phyloP scores from a whole-genome alignment of 2,329 filamentous ascomycete genomes.

The Stagonosporopsis chrysanthemi region DNA sequence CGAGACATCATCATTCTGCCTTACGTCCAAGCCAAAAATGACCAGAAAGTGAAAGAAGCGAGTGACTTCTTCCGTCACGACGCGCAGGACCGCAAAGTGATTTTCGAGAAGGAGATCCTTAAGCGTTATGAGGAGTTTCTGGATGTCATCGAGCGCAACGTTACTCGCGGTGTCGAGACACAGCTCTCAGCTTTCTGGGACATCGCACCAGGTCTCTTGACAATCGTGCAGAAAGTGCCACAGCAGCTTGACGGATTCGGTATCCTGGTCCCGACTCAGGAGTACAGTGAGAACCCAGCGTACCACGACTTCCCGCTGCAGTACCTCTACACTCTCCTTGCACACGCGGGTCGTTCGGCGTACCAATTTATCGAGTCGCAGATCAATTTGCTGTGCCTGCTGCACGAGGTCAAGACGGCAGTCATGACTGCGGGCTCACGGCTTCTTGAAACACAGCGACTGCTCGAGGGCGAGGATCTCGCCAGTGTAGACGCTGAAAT shows the following conservation, averaged over 20 bases:
- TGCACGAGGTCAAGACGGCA: constrained; percentile 88
- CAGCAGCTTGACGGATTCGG: constrained; percentile 65
- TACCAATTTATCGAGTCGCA: constrained; percentile 98
- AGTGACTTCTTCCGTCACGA: constrained; percentile 85
- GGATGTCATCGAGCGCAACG: constrained; percentile 81
- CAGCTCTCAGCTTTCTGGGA: constrained; percentile 98
- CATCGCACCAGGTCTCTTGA: constrained; percentile 82
- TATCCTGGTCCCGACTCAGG: constrained; percentile 77
- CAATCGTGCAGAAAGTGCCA: constrained; percentile 82
- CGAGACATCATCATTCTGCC: constrained; percentile 82
- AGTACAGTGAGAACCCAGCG: constrained; percentile 84
- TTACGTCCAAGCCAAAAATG: constrained; percentile 75
- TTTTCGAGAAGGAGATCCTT: constrained; percentile 75
- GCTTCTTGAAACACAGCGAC: constrained; percentile 70
- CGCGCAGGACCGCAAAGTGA: constrained; percentile 72
- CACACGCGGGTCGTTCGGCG: constrained; percentile 88
- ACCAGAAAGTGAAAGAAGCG: constrained; percentile 80
- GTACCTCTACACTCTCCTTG: constrained; percentile 85
- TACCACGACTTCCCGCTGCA: constrained; percentile 85
- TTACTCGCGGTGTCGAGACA: constrained; percentile 85
- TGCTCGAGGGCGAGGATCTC: constrained; percentile 49
- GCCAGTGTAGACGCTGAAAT: constrained; percentile 57
- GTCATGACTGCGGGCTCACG: constrained; percentile 74
- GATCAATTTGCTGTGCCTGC: constrained; percentile 84
- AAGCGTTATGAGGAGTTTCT: constrained; percentile 79